Evolutionary conservation across 2,329 filamentous ascomycete species (phyloP).

Genomic region (Talaromyces atroroseus): DNA sequence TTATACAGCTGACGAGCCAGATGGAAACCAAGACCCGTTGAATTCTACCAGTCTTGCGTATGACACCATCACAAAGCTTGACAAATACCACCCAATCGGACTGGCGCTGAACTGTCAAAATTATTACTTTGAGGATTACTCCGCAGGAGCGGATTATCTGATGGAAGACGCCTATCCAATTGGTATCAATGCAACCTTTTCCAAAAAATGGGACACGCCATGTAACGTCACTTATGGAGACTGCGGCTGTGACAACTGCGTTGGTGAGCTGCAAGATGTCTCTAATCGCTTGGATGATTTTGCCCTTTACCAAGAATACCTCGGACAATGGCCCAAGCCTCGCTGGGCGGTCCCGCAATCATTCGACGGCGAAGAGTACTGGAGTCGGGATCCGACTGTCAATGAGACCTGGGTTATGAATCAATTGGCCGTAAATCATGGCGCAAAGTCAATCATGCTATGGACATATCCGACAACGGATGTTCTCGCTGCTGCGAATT

Average conservation of each 20-base stretch:
- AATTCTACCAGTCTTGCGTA: slow-evolving; percentile 11
- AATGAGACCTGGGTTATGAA: slow-evolving; percentile 14
- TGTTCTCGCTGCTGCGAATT: slow-evolving; percentile 8
- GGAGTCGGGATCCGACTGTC: slow-evolving; percentile 8
- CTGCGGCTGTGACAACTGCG: slow-evolving; percentile 12
- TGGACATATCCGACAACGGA: slow-evolving; percentile 9
- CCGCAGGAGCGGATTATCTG: slow-evolving; percentile 10
- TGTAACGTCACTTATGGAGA: slow-evolving; percentile 12
- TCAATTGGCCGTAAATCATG: slow-evolving; percentile 10
- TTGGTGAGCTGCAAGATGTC: slow-evolving; percentile 10
- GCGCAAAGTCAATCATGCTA: slow-evolving; percentile 13
- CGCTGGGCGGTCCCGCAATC: slow-evolving; percentile 12
- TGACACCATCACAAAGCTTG: slow-evolving; percentile 6
- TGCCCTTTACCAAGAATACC: slow-evolving; percentile 6
- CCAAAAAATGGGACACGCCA: slow-evolving; percentile 8
- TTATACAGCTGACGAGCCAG: slow-evolving; percentile 13
- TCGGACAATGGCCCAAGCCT: slow-evolving; percentile 9
- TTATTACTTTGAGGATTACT: slow-evolving; percentile 12
- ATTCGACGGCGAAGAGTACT: slow-evolving; percentile 12
- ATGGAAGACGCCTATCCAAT: slow-evolving; percentile 15
- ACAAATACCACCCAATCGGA: slow-evolving; percentile 11
- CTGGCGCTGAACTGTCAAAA: slow-evolving; percentile 12
- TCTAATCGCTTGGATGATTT: slow-evolving; percentile 11
- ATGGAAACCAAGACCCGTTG: slow-evolving; percentile 7
- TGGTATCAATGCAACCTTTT: slow-evolving; percentile 13